Evolutionary conservation across 179 eudicot species (phyloP).

Genomic region (Pouteria campechiana): DNA sequence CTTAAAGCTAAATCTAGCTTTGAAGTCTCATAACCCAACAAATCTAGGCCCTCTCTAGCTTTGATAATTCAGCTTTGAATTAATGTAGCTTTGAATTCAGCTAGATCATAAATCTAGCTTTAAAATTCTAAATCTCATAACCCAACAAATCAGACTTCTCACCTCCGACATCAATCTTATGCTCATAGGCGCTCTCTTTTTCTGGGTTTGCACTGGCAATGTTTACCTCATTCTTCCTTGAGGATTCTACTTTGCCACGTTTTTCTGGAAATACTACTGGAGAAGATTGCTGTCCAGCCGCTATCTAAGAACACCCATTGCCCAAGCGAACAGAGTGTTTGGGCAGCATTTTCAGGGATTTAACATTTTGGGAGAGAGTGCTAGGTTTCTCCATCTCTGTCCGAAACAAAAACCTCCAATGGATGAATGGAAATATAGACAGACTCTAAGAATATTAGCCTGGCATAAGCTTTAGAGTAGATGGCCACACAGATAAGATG

Average conservation of each 20-base stretch:
- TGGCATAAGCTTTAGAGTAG: too few relatives aligned
- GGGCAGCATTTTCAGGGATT: conserved; percentile 53
- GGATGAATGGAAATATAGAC: too few relatives aligned
- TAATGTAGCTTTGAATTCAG: too few relatives aligned
- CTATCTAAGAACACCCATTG: conserved; percentile 65
- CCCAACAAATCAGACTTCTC: conserved; percentile 90
- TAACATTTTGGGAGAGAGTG: conserved; percentile 51
- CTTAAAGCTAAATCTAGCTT: too few relatives aligned
- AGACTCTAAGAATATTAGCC: too few relatives aligned
- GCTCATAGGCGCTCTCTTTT: conserved; percentile 63
- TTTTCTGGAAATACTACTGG: conserved; percentile 96
- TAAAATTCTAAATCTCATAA: too few relatives aligned
- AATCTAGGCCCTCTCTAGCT: too few relatives aligned
- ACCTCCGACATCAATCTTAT: conserved; percentile 84
- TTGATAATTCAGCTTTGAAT: too few relatives aligned
- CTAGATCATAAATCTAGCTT: too few relatives aligned
- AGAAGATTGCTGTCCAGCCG: conserved; percentile 83
- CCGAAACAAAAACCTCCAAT: too few relatives aligned
- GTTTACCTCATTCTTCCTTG: conserved; percentile 27
- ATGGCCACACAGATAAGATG: too few relatives aligned
- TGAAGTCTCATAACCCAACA: too few relatives aligned
- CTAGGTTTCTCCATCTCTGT: conserved; percentile 66
- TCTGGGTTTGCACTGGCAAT: conserved; percentile 41
- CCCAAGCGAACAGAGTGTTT: conserved; percentile 80
- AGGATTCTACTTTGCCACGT: conserved; percentile 58